Evolutionary conservation across 257 asterid species (phyloP).

Genomic region (Scutellaria barbata): DNA sequence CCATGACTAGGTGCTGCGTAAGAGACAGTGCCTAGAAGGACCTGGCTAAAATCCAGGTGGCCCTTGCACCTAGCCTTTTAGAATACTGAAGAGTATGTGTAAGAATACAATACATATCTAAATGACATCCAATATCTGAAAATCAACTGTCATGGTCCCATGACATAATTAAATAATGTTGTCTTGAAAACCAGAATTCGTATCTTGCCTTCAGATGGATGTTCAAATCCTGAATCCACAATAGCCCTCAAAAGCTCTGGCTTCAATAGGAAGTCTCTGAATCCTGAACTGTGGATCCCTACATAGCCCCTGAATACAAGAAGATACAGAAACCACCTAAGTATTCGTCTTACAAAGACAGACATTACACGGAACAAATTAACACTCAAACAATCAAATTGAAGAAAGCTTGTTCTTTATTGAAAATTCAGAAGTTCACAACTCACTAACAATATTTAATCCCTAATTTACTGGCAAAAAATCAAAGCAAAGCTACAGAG

Average conservation of each 20-base stretch:
- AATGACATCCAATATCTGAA: not conserved
- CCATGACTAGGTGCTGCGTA: too few relatives aligned
- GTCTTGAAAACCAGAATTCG: not conserved
- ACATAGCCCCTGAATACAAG: constrained; percentile 54
- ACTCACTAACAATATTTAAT: not conserved
- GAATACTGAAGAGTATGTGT: too few relatives aligned
- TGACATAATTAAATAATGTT: not conserved
- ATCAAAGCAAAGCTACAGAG: not conserved
- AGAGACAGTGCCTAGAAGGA: too few relatives aligned
- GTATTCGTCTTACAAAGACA: not conserved
- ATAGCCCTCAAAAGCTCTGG: constrained; percentile 67
- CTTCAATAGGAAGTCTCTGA: constrained; percentile 62
- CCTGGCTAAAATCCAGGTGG: too few relatives aligned
- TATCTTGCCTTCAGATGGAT: constrained; percentile 64
- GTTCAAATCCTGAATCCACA: constrained; percentile 67
- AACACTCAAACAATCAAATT: not conserved
- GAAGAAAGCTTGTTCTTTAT: not conserved
- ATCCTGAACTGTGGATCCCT: constrained; percentile 68
- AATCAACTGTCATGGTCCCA: not conserved
- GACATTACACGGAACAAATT: not conserved
- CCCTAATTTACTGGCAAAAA: not conserved
- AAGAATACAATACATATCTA: too few relatives aligned
- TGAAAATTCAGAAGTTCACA: not conserved
- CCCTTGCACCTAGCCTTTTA: too few relatives aligned
- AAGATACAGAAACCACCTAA: not conserved